Percentiles rank a stretch among this genome's conserved stretches.
These are phyloP conservation scores for Cordyceps cateniannulata DNA, from an alignment of 2,329 filamentous ascomycete species.

Conservation along the genomic window DNA sequence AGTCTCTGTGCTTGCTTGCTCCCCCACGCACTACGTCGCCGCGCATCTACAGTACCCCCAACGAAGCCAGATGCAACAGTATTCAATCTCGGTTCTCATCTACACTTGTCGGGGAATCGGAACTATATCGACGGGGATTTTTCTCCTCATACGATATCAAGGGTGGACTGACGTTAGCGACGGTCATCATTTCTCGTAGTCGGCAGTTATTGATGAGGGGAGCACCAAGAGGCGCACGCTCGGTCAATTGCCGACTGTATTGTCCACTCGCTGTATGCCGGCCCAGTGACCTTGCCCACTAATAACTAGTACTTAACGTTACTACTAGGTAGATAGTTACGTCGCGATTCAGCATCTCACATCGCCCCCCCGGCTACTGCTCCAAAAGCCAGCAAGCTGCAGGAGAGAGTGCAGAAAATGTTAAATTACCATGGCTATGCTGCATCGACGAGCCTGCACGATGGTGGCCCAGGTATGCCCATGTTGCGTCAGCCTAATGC, in stretches of 20 bases:
- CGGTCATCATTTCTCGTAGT: neutral
- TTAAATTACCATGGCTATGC: neutral
- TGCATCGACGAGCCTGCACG: neutral
- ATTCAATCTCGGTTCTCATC: neutral
- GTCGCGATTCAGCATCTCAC: neutral
- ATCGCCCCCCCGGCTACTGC: neutral
- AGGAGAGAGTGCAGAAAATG: neutral
- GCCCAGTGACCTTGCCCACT: neutral
- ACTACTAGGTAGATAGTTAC: no score
- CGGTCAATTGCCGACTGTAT: neutral
- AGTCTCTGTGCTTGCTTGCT: neutral
- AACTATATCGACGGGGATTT: neutral
- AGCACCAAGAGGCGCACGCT: neutral
- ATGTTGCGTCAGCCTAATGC: neutral
- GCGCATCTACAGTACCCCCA: neutral
- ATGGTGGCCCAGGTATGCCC: neutral
- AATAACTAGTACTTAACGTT: neutral
- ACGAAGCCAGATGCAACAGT: neutral
- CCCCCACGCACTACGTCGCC: neutral
- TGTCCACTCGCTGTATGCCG: neutral
- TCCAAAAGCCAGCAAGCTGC: neutral
- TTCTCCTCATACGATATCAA: neutral
- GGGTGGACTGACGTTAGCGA: neutral
- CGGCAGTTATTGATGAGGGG: neutral
- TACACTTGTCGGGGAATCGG: neutral